Conservation (phyloP, 148 eudicot species). For the Silene conica region DNA sequence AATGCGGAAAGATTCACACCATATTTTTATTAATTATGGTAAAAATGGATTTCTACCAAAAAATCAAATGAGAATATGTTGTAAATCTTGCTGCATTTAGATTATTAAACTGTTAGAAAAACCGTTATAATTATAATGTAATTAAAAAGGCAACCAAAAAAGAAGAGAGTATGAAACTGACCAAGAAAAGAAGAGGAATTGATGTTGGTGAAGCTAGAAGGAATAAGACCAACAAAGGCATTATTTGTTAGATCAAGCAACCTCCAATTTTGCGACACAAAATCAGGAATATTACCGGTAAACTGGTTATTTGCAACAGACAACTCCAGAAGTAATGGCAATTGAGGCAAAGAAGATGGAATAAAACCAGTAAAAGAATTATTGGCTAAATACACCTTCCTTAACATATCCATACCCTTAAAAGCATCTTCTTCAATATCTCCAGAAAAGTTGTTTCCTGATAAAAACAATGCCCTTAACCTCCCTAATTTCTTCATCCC, state of each 20-base stretch:
- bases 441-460: constrained; percentile 58
- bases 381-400: constrained; percentile 47
- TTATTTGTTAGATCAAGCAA: constrained; percentile 41
- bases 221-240: constrained; percentile 46
- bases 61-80: no score
- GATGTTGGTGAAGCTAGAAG: constrained; percentile 31
- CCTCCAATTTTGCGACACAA: constrained; percentile 31
- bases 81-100: no score
- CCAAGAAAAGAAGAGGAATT: constrained; percentile 46
- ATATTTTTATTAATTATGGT: no score
- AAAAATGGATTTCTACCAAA: no score
- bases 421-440: constrained; percentile 35
- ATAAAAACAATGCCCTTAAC: constrained; percentile 41
- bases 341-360: constrained; percentile 37
- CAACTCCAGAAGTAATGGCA: constrained; percentile 49
- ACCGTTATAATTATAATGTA: no score
- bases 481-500: constrained; percentile 29
- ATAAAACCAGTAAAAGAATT: constrained; percentile 45
- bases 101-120: no score
- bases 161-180: constrained; percentile 19
- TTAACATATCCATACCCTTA: constrained; percentile 41
- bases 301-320: constrained; percentile 45
- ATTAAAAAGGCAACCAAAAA: no score
- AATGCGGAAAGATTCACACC: no score
- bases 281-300: constrained; percentile 48